Conservation (phyloP, 257 asterid genomes). For the Datura wrightii region DNA sequence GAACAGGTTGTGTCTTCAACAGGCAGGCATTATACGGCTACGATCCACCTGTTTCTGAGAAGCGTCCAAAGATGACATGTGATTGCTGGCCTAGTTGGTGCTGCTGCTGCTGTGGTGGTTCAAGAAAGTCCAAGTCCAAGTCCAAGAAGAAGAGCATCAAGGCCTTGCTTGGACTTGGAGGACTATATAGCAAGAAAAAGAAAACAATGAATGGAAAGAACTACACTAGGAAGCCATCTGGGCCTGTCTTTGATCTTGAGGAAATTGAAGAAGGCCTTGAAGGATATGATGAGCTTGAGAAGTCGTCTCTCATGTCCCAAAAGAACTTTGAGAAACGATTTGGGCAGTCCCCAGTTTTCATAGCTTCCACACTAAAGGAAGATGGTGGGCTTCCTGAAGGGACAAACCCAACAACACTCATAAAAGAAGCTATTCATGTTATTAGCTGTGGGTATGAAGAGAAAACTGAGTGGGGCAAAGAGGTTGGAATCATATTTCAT, state of each 20-base stretch:
- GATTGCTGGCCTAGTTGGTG: constrained; percentile 91
- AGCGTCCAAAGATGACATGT: constrained; percentile 82
- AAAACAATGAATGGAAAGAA: constrained; percentile 66
- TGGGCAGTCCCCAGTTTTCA: constrained; percentile 83
- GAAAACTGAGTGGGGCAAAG: constrained; percentile 94
- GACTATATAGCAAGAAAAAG: constrained; percentile 62
- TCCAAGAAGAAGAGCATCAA: constrained; percentile 70
- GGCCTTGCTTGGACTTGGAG: constrained; percentile 64
- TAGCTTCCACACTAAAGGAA: constrained; percentile 81
- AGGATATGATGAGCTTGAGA: constrained; percentile 87
- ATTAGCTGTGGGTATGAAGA: constrained; percentile 88
- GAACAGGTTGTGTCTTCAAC: constrained; percentile 81
- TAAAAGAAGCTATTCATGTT: constrained; percentile 89
- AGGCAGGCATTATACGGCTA: constrained; percentile 82
- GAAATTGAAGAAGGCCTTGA: constrained; percentile 89
- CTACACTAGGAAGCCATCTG: constrained; percentile 61
- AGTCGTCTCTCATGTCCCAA: constrained; percentile 89
- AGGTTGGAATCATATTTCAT: constrained; percentile 47
- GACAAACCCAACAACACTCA: constrained; percentile 59
- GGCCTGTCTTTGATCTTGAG: constrained; percentile 71
- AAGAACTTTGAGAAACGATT: constrained; percentile 80
- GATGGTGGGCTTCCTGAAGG: constrained; percentile 84
- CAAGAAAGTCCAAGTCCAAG: constrained; percentile 68
- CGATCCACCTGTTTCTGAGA: constrained; percentile 76
- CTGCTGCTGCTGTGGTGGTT: constrained; percentile 74